phyloP scores from a whole-genome alignment of 75 land plant genomes.

The Picea glauca region DNA sequence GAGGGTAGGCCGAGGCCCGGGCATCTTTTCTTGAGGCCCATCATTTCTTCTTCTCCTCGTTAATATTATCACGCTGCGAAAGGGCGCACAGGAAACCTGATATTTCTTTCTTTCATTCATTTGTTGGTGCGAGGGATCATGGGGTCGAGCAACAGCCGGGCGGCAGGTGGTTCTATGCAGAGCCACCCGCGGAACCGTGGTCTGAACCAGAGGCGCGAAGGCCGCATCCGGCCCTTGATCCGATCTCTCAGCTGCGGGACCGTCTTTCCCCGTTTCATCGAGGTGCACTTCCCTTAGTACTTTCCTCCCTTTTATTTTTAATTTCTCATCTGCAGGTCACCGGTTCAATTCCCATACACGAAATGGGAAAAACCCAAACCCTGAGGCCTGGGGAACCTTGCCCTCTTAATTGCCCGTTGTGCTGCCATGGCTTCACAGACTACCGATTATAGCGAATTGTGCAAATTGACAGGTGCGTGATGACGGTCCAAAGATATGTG shows the following conservation, averaged over 20 bases:
- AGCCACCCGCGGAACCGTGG: background rate
- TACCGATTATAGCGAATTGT: too few relatives aligned
- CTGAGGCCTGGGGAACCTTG: background rate
- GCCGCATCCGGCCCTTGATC: background rate
- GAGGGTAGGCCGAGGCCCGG: too few relatives aligned
- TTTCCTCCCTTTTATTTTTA: background rate
- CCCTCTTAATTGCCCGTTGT: too few relatives aligned
- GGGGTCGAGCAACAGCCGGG: conserved; percentile 3
- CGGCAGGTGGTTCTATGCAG: background rate
- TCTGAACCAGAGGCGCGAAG: background rate
- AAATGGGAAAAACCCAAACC: background rate
- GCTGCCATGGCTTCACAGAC: background rate
- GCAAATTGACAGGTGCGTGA: too few relatives aligned
- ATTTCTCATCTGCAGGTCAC: background rate
- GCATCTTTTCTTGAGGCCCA: background rate
- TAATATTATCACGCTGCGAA: background rate
- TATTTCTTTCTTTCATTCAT: too few relatives aligned
- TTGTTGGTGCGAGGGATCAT: background rate
- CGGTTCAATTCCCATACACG: background rate
- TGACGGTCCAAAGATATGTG: too few relatives aligned
- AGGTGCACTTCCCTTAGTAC: background rate
- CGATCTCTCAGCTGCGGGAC: conserved; percentile 13
- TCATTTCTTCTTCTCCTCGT: background rate
- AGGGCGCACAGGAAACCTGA: background rate
- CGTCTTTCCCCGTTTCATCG: background rate